These are phyloP conservation scores for Xylaria sp. DNA, from an alignment of 2,329 filamentous ascomycete genomes.

Conservation along the genomic window DNA sequence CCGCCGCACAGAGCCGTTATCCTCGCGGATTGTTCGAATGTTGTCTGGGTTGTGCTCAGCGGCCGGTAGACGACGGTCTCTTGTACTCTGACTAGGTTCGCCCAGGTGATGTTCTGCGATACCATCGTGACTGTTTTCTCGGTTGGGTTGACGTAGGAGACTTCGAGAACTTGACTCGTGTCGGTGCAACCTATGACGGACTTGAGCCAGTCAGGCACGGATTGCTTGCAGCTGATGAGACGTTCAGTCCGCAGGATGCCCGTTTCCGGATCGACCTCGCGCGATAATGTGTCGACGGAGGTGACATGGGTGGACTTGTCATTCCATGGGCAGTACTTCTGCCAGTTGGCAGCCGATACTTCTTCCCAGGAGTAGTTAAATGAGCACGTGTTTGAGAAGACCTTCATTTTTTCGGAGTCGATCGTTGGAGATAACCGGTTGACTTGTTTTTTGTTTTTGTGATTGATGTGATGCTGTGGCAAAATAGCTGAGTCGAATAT, in stretches of 20 bases:
- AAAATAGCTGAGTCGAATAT: conserved; percentile 23
- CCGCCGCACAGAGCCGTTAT: conserved; percentile 95
- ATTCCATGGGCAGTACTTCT: conserved; percentile 99
- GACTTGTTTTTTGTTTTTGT: neutral
- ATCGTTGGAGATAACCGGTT: conserved; percentile 5
- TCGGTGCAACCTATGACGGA: conserved; percentile 81
- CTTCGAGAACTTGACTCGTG: conserved; percentile 91
- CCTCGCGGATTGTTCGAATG: conserved; percentile 88
- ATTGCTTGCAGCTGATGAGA: conserved; percentile 70
- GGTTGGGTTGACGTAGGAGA: conserved; percentile 88
- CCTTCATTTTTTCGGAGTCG: conserved; percentile 74
- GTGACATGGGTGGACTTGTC: conserved; percentile 97
- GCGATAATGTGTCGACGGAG: conserved; percentile 90
- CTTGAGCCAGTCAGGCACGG: conserved; percentile 81
- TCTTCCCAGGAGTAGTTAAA: conserved; percentile 99
- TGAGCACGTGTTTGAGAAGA: conserved; percentile 88
- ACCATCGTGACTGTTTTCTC: conserved; percentile 94
- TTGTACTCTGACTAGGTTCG: conserved; percentile 88
- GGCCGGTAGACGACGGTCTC: conserved; percentile 92
- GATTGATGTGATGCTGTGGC: conserved; percentile 22
- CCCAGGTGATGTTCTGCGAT: conserved; percentile 92
- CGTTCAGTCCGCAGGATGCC: conserved; percentile 71
- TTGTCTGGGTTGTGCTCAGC: conserved; percentile 67
- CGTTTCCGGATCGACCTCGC: conserved; percentile 65
- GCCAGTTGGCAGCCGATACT: conserved; percentile 97